Base-by-base conservation (phyloP, 176 grass and related monocot species). In the Triticum dicoccoides region DNA sequence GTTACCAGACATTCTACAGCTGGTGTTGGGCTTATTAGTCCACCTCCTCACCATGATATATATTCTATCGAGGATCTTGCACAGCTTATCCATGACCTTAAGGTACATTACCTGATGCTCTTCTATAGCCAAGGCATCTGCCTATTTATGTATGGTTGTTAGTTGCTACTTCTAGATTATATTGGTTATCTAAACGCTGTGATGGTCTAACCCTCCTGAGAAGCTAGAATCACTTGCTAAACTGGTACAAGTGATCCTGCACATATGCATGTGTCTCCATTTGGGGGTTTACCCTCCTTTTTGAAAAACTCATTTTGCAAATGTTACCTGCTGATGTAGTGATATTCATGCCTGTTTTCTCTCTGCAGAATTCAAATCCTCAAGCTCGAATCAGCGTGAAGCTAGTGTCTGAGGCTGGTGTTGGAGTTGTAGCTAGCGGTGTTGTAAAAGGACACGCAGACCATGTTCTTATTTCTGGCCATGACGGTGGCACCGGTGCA, bases 21-120 rank as follows among this genome's bases (percentile, higher is more conserved):
- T 76, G 97, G 97, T 90, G 97, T 99, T n/a, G 94, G 97, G 52
- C 92, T 99, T 17, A 99, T 99, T 47, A 99, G 97, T 42, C 97
- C 94, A 83, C 97, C 97, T 62, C 97, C 97, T 33, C 97, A 99
- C 65, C 97, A 99, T 17, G 97, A 99, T 80, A 99, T 99, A 69
- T 99, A 99, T 88, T 99, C 97, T 4, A 99, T 99, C 9, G 97
- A 99, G 89, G 97, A 99, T 88, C 94, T 99, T 79, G 94, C 94
- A 20, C 94, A 99, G 77, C 94, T 99, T 56, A 99, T 96, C 87
- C 94, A 96, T 0, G 97, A 99, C 76, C 94, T 99, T 82, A 99
- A 99, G 94, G 97, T 99, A 94, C 63, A 64, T 87, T 61, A 63
- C 17, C 51, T 86, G 49, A 66, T 70, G 6, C 13, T 82, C 32